phyloP scores from a whole-genome alignment of 176 grass and related monocot species.

The Lolium multiflorum region DNA sequence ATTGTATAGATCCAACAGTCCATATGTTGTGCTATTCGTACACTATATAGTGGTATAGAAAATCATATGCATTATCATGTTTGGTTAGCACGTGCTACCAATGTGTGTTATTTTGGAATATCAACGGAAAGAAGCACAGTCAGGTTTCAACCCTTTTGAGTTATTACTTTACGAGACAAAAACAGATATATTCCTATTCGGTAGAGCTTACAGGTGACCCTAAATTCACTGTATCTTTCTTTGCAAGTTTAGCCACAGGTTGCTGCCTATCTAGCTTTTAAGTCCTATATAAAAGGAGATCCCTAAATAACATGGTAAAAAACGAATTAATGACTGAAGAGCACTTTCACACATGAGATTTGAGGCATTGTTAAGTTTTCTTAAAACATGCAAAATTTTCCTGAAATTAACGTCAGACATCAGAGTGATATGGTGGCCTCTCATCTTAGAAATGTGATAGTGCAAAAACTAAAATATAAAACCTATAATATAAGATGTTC shows the following conservation, averaged over 20 bases:
- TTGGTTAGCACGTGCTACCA: constrained; percentile 1
- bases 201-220: background rate
- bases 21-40: no score
- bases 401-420: constrained; percentile 15
- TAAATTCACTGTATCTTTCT: constrained; percentile 7
- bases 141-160: constrained; percentile 9
- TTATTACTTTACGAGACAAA: background rate
- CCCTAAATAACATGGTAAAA: background rate
- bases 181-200: background rate
- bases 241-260: background rate
- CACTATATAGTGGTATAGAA: background rate
- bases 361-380: constrained; percentile 23
- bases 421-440: background rate
- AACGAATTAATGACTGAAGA: constrained; percentile 20
- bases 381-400: background rate
- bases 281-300: background rate
- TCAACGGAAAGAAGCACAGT: background rate
- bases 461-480: constrained; percentile 1
- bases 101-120: background rate
- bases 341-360: background rate
- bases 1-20: no score
- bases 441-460: constrained; percentile 8
- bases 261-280: constrained; percentile 21
- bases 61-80: background rate
- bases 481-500: constrained; percentile 18